Evolutionary conservation across 192 early-diverging fungal species (phyloP).

Genomic region (Coemansia sp.): DNA sequence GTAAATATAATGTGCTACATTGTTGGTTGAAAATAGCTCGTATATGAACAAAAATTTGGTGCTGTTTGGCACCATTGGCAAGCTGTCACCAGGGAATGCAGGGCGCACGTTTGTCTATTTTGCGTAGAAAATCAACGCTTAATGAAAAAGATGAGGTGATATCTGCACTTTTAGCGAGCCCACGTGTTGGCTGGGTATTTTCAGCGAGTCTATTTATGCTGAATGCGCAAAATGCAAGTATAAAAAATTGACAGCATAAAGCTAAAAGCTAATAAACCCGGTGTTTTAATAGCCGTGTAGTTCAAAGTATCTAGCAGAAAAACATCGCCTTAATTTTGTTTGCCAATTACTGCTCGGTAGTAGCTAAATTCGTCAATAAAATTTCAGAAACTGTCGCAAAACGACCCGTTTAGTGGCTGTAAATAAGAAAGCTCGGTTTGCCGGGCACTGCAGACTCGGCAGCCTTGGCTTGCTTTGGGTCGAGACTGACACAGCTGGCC

Average conservation of each 20-base stretch:
- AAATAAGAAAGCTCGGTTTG: constrained; percentile 38
- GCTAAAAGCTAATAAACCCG: not conserved
- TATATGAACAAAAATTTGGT: not conserved
- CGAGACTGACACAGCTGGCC: constrained; percentile 35
- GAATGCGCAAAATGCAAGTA: not conserved
- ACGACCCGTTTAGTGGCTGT: not conserved
- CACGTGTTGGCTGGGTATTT: not conserved
- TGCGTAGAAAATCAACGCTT: not conserved
- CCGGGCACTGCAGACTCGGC: constrained; percentile 40
- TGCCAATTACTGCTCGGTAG: too few relatives aligned
- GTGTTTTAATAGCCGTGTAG: not conserved
- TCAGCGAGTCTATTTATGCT: not conserved
- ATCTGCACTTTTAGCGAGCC: not conserved
- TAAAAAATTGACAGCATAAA: not conserved
- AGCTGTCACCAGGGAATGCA: not conserved
- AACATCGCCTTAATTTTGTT: not conserved
- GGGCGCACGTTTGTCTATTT: not conserved
- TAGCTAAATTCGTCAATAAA: too few relatives aligned
- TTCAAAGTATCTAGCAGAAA: not conserved
- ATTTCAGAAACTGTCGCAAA: not conserved
- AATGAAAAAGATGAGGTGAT: not conserved
- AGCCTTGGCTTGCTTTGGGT: constrained; percentile 21
- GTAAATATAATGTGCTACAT: not conserved
- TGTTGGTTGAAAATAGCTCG: not conserved
- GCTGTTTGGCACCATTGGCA: not conserved